Evolutionary conservation across 805 yeast genomes (phyloP).

Genomic region (Candida insectorum): DNA sequence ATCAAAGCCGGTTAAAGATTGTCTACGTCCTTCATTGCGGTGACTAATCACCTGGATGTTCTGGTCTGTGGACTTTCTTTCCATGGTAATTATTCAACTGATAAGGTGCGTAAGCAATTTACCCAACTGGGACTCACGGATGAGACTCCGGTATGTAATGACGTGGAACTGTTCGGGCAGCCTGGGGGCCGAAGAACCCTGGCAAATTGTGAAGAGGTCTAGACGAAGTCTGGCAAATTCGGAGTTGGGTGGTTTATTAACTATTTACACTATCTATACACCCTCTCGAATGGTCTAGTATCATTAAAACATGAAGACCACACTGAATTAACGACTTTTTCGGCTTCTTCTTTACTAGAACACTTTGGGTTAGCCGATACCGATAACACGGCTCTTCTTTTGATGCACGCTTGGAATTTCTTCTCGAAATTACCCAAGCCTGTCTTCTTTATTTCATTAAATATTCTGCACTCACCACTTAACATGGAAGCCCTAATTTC

Average conservation of each 20-base stretch:
- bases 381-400: constrained; percentile 81
- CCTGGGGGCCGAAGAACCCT: not conserved
- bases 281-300: constrained; percentile 93
- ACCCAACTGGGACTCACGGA: no score
- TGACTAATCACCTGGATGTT: constrained; percentile 15
- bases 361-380: constrained; percentile 88
- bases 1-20: constrained; percentile 15
- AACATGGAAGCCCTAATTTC: constrained; percentile 91
- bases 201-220: not conserved
- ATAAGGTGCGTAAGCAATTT: no score
- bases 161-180: no score
- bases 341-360: constrained; percentile 67
- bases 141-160: no score
- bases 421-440: constrained; percentile 54
- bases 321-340: constrained; percentile 75
- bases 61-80: constrained; percentile 12
- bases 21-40: constrained; percentile 16
- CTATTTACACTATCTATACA: constrained; percentile 51
- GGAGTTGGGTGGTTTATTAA: not conserved
- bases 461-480: constrained; percentile 91
- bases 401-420: constrained; percentile 90
- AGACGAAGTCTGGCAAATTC: no score
- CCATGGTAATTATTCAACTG: no score
- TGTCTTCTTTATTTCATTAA: constrained; percentile 71
- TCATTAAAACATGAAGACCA: constrained; percentile 93